Conservation (phyloP, 106 monocot species). For the Acorus gramineus region DNA sequence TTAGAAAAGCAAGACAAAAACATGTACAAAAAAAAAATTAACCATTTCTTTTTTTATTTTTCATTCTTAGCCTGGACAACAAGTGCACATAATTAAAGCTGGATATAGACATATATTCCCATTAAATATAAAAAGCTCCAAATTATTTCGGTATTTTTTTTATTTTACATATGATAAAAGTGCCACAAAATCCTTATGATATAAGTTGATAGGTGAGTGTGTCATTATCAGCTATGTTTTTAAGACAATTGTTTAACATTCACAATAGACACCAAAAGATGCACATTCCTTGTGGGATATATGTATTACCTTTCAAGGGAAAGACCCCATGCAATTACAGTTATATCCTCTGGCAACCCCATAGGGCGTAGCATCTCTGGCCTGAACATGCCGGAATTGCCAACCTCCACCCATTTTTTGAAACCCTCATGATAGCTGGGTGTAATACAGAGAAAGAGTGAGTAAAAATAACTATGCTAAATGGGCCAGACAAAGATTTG, state of each 20-base stretch:
- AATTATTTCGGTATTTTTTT: no score
- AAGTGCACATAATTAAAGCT: no score
- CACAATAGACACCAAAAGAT: neutral
- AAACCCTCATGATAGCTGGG: slow-evolving; percentile 85
- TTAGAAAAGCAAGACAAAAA: neutral
- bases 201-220: no score
- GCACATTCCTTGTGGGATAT: no score
- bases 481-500: neutral
- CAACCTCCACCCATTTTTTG: slow-evolving; percentile 93
- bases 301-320: slow-evolving; percentile 80
- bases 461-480: neutral
- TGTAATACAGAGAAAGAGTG: neutral
- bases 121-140: no score
- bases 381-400: slow-evolving; percentile 96
- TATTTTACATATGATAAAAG: no score
- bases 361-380: slow-evolving; percentile 95
- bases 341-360: slow-evolving; percentile 93
- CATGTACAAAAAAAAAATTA: neutral
- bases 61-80: no score
- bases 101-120: no score
- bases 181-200: no score
- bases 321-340: slow-evolving; percentile 96
- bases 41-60: neutral
- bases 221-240: neutral
- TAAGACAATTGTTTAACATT: neutral